Evolutionary conservation across 495 filamentous ascomycete species (phyloP).

Genomic region (Ramalina intermedia): DNA sequence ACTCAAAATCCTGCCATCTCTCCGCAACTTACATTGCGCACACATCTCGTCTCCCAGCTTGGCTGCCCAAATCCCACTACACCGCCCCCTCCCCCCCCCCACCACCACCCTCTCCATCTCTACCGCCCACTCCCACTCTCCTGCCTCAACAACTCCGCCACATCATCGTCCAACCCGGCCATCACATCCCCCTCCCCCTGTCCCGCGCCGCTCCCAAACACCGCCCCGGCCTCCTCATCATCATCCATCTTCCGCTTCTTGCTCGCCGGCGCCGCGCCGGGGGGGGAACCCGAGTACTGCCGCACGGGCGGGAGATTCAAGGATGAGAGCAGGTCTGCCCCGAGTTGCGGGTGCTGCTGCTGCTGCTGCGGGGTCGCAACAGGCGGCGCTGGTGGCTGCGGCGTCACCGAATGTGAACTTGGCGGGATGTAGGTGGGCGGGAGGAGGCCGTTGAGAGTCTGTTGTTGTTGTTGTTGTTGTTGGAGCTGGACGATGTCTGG

Average conservation of each 20-base stretch:
- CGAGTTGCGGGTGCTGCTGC: slow-evolving; percentile 25
- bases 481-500: neutral
- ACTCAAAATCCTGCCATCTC: too few relatives aligned
- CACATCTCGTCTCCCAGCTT: too few relatives aligned
- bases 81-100: too few relatives aligned
- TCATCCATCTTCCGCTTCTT: slow-evolving; percentile 70
- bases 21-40: too few relatives aligned
- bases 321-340: slow-evolving; percentile 36
- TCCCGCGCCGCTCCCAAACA: slow-evolving; percentile 28
- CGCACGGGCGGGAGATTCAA: slow-evolving; percentile 27
- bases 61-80: too few relatives aligned
- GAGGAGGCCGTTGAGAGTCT: neutral
- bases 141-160: slow-evolving; percentile 61
- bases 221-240: slow-evolving; percentile 41
- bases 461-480: neutral
- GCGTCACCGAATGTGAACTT: slow-evolving; percentile 9
- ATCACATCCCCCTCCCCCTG: slow-evolving; percentile 37
- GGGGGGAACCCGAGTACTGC: slow-evolving; percentile 21
- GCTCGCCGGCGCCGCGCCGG: slow-evolving; percentile 28
- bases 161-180: slow-evolving; percentile 67
- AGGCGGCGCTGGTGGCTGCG: slow-evolving; percentile 4
- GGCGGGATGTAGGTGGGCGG: neutral
- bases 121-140: slow-evolving; percentile 23
- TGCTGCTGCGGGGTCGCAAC: too few relatives aligned
- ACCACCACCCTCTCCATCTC: neutral